phyloP scores from a whole-genome alignment of 2,329 filamentous ascomycete genomes.

The Leptographium galeiforme region DNA sequence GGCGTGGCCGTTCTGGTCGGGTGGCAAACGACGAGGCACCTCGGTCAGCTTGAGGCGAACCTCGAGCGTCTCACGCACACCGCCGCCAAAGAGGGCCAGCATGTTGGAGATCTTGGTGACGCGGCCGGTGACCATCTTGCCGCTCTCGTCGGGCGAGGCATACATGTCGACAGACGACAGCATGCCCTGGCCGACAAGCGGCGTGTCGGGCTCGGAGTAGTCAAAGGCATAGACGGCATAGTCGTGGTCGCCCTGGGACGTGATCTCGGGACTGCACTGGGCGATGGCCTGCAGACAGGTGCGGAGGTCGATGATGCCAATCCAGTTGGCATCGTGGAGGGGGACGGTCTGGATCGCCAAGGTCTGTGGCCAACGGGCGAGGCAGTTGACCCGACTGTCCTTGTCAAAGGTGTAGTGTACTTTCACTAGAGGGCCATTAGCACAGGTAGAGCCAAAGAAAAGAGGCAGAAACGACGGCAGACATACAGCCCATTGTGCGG shows the following conservation, averaged over 20 bases:
- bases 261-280: constrained; percentile 71
- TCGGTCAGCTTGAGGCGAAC: constrained; percentile 80
- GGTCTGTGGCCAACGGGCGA: constrained; percentile 71
- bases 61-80: constrained; percentile 77
- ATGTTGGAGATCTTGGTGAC: constrained; percentile 63
- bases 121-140: constrained; percentile 66
- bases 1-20: constrained; percentile 14
- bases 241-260: constrained; percentile 58
- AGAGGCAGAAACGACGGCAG: not conserved
- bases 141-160: constrained; percentile 35
- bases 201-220: constrained; percentile 87
- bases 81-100: constrained; percentile 70
- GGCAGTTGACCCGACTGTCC: constrained; percentile 74
- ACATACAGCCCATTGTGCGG: constrained; percentile 21
- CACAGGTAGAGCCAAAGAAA: not conserved
- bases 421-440: constrained; percentile 52
- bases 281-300: constrained; percentile 75
- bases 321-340: constrained; percentile 65
- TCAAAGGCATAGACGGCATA: constrained; percentile 97
- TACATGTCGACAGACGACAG: constrained; percentile 58
- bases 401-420: constrained; percentile 93
- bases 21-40: constrained; percentile 44
- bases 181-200: constrained; percentile 90
- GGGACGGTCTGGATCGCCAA: constrained; percentile 68
- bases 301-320: constrained; percentile 78